Evolutionary conservation across 2,329 filamentous ascomycete genomes (phyloP), one percentile per base, ranked within the genome.

Genomic region (Phaeoacremonium minimum): DNA sequence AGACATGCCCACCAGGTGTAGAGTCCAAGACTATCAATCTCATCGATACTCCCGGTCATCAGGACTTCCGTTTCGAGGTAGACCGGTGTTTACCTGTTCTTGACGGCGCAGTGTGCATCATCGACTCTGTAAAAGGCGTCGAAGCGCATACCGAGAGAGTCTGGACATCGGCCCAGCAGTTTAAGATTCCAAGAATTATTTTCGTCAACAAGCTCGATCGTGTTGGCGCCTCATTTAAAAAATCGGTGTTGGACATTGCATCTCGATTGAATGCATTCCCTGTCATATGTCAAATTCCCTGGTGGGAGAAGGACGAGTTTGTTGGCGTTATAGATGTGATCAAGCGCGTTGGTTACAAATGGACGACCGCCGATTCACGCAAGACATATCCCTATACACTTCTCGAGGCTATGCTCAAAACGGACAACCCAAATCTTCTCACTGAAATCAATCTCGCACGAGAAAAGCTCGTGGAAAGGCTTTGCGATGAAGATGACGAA

Each of bases 131-230:
- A 54, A 61, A 61, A 44, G 59, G 58, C 15, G 93, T 98, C 15
- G 93, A 98, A 61, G 91, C 93, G 2, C 93, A 97, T 57, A 97
- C 93, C 0, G 93, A 98, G 57, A 84, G 95, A 50, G 93, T 98
- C 4, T 98, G 93, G 93, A 74, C 77, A 12, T 93, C 95, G 45
- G 90, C 93, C 6, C 87, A 85, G 35, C 80, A 83, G 31, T 95
- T 95, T 56, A 73, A 72, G 15, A 95, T 97, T 28, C 93, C 93
- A 0, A 75, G 88, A 19, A 77, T 93, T 37, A 71, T 89, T 33
- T 91, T 83, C 46, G 75, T 93, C 50, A 94, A 94, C 63, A 94
- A 94, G 58, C 74, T 93, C 3, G 87, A 94, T 56, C 80, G 87
- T 28, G 84, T 87, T 44, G 87, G 87, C 8, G 87, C 87, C 12